Conservation (phyloP, 2,329 filamentous ascomycete species). For the Boeremia lycopersici region DNA sequence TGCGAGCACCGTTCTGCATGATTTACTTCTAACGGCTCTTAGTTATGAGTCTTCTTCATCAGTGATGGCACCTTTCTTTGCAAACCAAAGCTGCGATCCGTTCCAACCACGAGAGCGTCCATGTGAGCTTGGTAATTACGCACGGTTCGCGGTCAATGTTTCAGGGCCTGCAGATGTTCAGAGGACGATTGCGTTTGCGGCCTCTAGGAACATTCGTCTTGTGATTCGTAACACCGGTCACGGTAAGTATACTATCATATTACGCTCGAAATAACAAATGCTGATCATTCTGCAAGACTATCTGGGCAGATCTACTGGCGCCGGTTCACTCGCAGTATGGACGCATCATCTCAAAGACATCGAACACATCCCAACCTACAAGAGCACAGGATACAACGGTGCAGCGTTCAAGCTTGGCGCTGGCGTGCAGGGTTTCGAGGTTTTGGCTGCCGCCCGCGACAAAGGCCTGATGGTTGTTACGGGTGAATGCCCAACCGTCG, state of each 20-base stretch:
- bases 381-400: slow-evolving; percentile 2
- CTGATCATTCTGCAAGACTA: slow-evolving; percentile 17
- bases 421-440: slow-evolving; percentile 32
- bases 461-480: slow-evolving; percentile 25
- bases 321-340: slow-evolving; percentile 22
- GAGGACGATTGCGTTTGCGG: slow-evolving; percentile 28
- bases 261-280: no score
- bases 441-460: slow-evolving; percentile 26
- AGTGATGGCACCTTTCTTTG: slow-evolving; percentile 32
- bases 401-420: slow-evolving; percentile 32
- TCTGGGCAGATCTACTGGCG: slow-evolving; percentile 19
- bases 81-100: slow-evolving; percentile 33
- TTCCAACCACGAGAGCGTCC: slow-evolving; percentile 22
- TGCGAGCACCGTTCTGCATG: neutral
- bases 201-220: slow-evolving; percentile 31
- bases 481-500: slow-evolving; percentile 51
- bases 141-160: slow-evolving; percentile 29
- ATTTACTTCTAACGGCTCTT: neutral
- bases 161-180: slow-evolving; percentile 21
- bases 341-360: slow-evolving; percentile 27
- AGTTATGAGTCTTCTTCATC: slow-evolving; percentile 32
- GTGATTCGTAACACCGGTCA: slow-evolving; percentile 41
- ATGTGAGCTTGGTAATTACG: slow-evolving; percentile 32
- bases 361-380: slow-evolving; percentile 11
- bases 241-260: neutral